Percentiles rank a stretch among this genome's conserved stretches.
phyloP scores from a whole-genome alignment of 352 stramenopile species.

The Pythium apleroticum region DNA sequence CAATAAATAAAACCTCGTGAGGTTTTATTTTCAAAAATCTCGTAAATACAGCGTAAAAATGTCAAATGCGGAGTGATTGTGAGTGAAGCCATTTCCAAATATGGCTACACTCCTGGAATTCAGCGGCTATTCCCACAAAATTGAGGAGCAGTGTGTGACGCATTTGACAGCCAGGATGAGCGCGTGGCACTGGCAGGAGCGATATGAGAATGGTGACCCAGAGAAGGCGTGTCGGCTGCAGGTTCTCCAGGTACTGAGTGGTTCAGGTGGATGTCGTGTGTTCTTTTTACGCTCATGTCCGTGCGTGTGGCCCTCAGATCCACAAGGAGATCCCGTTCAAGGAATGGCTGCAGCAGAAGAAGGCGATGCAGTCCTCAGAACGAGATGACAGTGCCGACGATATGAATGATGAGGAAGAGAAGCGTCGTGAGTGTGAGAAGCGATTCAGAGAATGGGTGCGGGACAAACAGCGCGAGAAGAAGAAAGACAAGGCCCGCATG shows the following conservation, averaged over 20 bases:
- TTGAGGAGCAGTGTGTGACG: background rate
- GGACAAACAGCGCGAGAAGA: slow-evolving; percentile 33
- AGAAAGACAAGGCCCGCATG: slow-evolving; percentile 9
- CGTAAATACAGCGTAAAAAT: slow-evolving; percentile 21
- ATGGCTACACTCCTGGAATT: slow-evolving; percentile 17
- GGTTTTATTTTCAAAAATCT: slow-evolving; percentile 20
- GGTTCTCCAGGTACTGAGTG: slow-evolving; percentile 43
- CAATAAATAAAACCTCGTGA: slow-evolving; percentile 25
- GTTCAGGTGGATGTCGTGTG: background rate
- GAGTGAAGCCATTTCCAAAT: slow-evolving; percentile 17
- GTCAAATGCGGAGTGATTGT: slow-evolving; percentile 22
- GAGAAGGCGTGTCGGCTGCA: slow-evolving; percentile 46
- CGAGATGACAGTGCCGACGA: background rate
- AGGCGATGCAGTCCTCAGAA: background rate
- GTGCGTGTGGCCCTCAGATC: slow-evolving; percentile 29
- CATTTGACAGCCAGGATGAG: background rate
- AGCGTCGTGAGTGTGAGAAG: slow-evolving; percentile 29
- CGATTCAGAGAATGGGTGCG: slow-evolving; percentile 43
- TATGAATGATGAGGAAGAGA: slow-evolving; percentile 14
- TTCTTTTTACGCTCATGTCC: background rate
- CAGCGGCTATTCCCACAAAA: background rate
- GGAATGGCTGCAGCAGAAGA: slow-evolving; percentile 41
- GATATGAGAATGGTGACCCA: slow-evolving; percentile 34
- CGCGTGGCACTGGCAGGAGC: slow-evolving; percentile 73
- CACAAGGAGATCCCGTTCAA: slow-evolving; percentile 43